A percentile compares a stretch with the other conserved stretches of the same genome.
Evolutionary conservation across 192 early-diverging fungal genomes (phyloP).

Genomic region (Gigaspora rosea): DNA sequence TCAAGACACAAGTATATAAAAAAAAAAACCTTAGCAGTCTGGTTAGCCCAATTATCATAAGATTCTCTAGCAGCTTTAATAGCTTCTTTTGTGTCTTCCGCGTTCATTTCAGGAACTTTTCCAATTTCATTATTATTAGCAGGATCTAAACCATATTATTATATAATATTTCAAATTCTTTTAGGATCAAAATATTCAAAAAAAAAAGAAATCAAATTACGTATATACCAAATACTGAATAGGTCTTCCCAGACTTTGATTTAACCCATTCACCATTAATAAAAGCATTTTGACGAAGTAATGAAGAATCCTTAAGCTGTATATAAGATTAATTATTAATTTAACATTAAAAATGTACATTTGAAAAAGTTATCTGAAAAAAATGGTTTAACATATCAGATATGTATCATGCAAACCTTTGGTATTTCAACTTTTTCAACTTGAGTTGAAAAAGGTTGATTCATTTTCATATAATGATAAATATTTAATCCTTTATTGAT

Average conservation of each 20-base stretch:
- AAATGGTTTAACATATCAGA: background rate
- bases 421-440: background rate
- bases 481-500: background rate
- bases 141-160: constrained; percentile 53
- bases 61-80: constrained; percentile 61
- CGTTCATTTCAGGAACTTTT: constrained; percentile 66
- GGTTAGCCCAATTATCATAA: constrained; percentile 61
- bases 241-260: constrained; percentile 45
- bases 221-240: constrained; percentile 55
- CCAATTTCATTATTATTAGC: constrained; percentile 62
- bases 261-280: constrained; percentile 62
- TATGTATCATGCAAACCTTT: background rate
- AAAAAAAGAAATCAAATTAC: background rate
- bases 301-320: constrained; percentile 61
- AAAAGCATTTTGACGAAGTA: constrained; percentile 58
- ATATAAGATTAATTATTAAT: background rate
- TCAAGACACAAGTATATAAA: too few relatives aligned
- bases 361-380: background rate
- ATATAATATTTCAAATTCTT: background rate
- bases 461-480: background rate
- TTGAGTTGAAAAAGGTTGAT: background rate
- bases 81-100: constrained; percentile 56
- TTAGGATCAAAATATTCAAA: too few relatives aligned
- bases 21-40: constrained; percentile 55
- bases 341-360: background rate